Evolutionary conservation across 768 basidiomycete species (phyloP).

Genomic region (Hericium alpestre): DNA sequence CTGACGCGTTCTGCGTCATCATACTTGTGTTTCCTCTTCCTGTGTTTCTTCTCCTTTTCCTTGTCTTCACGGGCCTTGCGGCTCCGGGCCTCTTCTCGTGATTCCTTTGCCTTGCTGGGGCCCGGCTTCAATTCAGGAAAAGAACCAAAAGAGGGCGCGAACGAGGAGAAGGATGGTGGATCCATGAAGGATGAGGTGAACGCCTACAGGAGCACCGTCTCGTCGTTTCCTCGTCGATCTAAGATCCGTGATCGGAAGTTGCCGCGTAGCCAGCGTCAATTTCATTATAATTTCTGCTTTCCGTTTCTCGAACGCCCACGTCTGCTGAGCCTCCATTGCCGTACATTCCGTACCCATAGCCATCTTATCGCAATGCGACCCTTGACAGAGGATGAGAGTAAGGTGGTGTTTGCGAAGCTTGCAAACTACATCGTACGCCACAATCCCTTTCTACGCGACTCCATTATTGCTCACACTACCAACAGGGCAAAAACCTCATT

Average conservation of each 20-base stretch:
- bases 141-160: constrained; percentile 57
- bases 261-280: too few relatives aligned
- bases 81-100: background rate
- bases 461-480: background rate
- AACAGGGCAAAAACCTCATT: constrained; percentile 88
- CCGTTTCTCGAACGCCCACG: too few relatives aligned
- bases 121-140: constrained; percentile 54
- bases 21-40: constrained; percentile 9
- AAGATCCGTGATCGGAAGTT: too few relatives aligned
- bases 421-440: constrained; percentile 85
- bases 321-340: too few relatives aligned
- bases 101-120: constrained; percentile 19
- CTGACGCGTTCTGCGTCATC: constrained; percentile 12
- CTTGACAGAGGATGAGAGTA: constrained; percentile 93
- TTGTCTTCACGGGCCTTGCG: constrained; percentile 9
- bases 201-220: background rate
- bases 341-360: too few relatives aligned
- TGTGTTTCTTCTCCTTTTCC: constrained; percentile 21
- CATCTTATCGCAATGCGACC: constrained; percentile 61
- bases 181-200: constrained; percentile 25
- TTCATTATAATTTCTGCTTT: too few relatives aligned
- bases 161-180: constrained; percentile 49
- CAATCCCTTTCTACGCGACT: background rate
- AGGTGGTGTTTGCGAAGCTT: constrained; percentile 90
- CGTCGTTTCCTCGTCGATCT: too few relatives aligned